phyloP scores from a whole-genome alignment of 306 rosid species.

The Cucurbita moschata region DNA sequence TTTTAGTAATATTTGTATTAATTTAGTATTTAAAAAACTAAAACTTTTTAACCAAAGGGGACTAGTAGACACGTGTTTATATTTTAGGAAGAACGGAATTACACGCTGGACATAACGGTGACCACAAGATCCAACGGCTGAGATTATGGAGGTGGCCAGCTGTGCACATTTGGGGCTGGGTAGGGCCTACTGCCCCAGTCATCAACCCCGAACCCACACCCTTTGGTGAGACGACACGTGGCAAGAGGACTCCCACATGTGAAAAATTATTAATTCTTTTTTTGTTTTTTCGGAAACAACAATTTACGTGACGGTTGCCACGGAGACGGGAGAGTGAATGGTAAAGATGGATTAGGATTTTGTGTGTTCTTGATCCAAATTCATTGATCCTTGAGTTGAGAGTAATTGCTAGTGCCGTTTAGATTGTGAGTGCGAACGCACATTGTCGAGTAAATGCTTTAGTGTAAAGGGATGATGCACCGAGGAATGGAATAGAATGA shows the following conservation, averaged over 20 bases:
- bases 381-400: not conserved
- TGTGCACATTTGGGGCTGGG: not conserved
- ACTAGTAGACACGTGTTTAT: too few species aligned
- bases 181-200: not conserved
- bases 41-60: too few species aligned
- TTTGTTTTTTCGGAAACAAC: not conserved
- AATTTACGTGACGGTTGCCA: not conserved
- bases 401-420: not conserved
- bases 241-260: not conserved
- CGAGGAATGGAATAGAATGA: conserved; percentile 3
- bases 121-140: conserved; percentile 10
- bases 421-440: not conserved
- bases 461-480: not conserved
- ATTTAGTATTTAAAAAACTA: too few species aligned
- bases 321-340: not conserved
- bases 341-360: not conserved
- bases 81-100: not conserved
- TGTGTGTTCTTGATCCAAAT: not conserved
- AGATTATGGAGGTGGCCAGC: not conserved
- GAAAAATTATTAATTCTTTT: not conserved
- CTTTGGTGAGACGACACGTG: not conserved
- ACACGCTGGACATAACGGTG: not conserved
- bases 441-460: not conserved
- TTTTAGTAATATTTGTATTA: too few species aligned
- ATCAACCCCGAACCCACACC: not conserved